Evolutionary conservation across 768 basidiomycete species (phyloP), one percentile per base, ranked within the genome.

Genomic region (Rhodotorula toruloides): DNA sequence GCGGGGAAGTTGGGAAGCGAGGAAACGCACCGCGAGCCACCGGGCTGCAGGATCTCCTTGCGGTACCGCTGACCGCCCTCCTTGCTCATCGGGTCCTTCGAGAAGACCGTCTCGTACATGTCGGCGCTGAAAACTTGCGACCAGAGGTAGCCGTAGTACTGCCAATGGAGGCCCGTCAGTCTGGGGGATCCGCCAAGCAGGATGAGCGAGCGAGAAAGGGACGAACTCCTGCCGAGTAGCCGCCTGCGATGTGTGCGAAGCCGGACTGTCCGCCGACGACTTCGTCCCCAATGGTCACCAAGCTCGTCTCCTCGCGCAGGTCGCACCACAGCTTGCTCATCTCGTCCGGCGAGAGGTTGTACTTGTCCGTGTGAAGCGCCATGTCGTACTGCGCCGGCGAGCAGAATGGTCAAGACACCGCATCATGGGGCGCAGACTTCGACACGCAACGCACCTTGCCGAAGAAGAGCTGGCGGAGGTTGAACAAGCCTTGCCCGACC

Each of bases 381-480:
- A 58, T 62, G 44, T 63, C 66, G 66, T 67, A 67, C 55, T 40
- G 22, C n/a, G n/a, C n/a, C n/a, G n/a, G n/a, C n/a, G n/a, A n/a
- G n/a, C n/a, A n/a, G n/a, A n/a, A n/a, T n/a, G n/a, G n/a, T n/a
- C n/a, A n/a, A n/a, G n/a, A n/a, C n/a, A n/a, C n/a, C n/a, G n/a
- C n/a, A n/a, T n/a, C n/a, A n/a, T n/a, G n/a, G 42, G 42, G 42
- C 12, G 42, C 42, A 42, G 42, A 42, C 12, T 21, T 42, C 42
- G 12, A 42, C 44, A 21, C 44, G 44, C 44, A 8, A 22, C 44
- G 84, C 66, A 86, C 89, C 44, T 54, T 54, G 37, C 25, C 53
- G 73, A 89, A 90, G 82, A 90, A 91, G 11, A 91, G 79, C 75
- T 92, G 90, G 34, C 88, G 84, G 17, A 90, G 82, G 77, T 87